Evolutionary conservation across 2,329 filamentous ascomycete species (phyloP), one percentile per base, ranked within the genome.

Genomic region (Lachnellula cervina): DNA sequence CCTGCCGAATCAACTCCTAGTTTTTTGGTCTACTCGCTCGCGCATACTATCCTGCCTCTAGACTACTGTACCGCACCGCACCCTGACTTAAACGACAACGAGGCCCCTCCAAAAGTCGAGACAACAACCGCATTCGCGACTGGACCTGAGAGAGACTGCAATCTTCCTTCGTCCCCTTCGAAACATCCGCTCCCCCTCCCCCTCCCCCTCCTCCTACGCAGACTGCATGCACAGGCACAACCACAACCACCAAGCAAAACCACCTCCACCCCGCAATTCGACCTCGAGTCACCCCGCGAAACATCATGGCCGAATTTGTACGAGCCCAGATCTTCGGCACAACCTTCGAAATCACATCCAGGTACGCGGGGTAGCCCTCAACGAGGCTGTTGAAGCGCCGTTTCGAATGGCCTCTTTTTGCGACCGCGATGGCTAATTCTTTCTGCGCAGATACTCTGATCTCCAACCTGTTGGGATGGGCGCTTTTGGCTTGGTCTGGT

Each of bases 241-340:
- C 21, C 19, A 23, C 6, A 19, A n/a, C 42, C 42, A 11, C 17
- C 42, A 19, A 6, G 3, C 16, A 4, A 21, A 3, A 19, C 40
- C n/a, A 16, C 14, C 21, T 13, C 19, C 42, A 44, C n/a, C 19
- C 19, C 19, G 42, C 21, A 19, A 44, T 44, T n/a, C 16, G 38
- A 44, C 19, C 19, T 44, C 19, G n/a, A 21, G 21, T n/a, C 42
- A 13, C 42, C 17, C 42, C 42, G 42, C 19, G n/a, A 45, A 25
- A 44, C 14, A 86, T 71, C 73, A 97, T 99, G 94, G 94, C 94
- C 74, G 94, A 99, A 82, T 99, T 99, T 76, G 90, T 99, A 72
- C 89, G 94, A 77, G 92, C 93, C 72, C 93, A 97, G 82, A 97
- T 99, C 75, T 99, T 99, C 72, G 94, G 94, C 73, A 99, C 94